These are phyloP conservation scores for Macrotyloma uniflorum DNA, from an alignment of 306 rosid genomes.

Conservation along the genomic window DNA sequence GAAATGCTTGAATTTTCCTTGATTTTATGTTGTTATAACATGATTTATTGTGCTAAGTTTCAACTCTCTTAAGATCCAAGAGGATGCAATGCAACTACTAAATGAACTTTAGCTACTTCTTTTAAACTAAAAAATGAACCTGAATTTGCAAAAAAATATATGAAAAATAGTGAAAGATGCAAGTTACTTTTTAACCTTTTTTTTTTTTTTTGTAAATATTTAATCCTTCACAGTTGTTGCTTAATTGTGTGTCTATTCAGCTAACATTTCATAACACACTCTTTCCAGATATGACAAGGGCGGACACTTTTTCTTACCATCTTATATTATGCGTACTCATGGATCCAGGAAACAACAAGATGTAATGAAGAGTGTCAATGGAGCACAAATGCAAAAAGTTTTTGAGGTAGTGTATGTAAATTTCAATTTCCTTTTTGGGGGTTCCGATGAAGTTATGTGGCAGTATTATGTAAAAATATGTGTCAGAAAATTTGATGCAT, in stretches of 20 bases:
- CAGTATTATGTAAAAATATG: background rate
- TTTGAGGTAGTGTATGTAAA: slow-evolving; percentile 60
- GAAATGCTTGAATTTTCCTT: slow-evolving; percentile 16
- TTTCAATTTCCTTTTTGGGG: slow-evolving; percentile 8
- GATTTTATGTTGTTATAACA: slow-evolving; percentile 8
- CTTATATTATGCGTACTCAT: slow-evolving; percentile 89
- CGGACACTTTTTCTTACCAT: slow-evolving; percentile 86
- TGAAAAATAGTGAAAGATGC: background rate
- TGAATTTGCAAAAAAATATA: slow-evolving; percentile 10
- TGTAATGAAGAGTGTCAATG: slow-evolving; percentile 59
- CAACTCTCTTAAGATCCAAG: background rate
- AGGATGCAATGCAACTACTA: background rate
- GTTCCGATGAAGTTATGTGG: background rate
- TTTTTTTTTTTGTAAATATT: background rate
- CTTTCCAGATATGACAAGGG: slow-evolving; percentile 79
- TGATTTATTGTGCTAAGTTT: slow-evolving; percentile 23
- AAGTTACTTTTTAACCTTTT: slow-evolving; percentile 1
- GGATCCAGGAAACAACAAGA: slow-evolving; percentile 82
- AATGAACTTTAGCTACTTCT: background rate
- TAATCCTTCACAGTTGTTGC: background rate
- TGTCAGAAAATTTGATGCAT: background rate
- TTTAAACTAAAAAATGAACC: background rate
- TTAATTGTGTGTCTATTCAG: background rate
- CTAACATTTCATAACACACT: slow-evolving; percentile 22
- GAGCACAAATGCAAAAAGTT: slow-evolving; percentile 73